Evolutionary conservation across 1,284 basidiomycete genomes (phyloP).

Genomic region (Rhodotorula sp.): DNA sequence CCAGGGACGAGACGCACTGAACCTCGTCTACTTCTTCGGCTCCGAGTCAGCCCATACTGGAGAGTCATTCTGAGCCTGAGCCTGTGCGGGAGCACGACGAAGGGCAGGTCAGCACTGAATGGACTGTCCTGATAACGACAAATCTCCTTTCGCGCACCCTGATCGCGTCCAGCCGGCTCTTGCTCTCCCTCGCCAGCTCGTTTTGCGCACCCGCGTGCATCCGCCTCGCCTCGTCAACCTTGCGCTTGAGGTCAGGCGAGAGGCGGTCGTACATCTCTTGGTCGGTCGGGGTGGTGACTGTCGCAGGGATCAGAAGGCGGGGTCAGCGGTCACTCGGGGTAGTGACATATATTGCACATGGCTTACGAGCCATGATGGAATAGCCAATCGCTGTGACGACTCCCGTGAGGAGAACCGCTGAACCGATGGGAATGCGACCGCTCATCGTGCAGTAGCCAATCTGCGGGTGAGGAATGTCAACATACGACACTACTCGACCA

Average conservation of each 20-base stretch:
- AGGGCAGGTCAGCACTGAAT: neutral
- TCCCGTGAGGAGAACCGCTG: constrained; percentile 25
- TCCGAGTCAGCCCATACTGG: constrained; percentile 25
- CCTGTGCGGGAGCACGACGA: neutral
- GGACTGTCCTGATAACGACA: too few relatives aligned
- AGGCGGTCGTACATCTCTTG: constrained; percentile 37
- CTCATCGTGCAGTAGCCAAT: constrained; percentile 7
- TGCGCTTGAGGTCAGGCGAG: constrained; percentile 34
- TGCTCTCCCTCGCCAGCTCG: constrained; percentile 9
- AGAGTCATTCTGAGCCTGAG: constrained; percentile 10
- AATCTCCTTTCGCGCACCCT: neutral
- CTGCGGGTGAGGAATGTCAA: too few relatives aligned
- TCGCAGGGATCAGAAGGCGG: neutral
- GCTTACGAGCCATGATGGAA: constrained; percentile 35
- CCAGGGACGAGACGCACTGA: neutral
- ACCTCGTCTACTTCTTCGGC: neutral
- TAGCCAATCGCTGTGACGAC: constrained; percentile 31
- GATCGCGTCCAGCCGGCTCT: constrained; percentile 12
- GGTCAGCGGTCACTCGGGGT: neutral
- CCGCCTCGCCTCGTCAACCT: constrained; percentile 29
- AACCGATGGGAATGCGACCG: constrained; percentile 37
- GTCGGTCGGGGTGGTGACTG: constrained; percentile 38
- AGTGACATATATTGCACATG: too few relatives aligned
- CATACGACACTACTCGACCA: too few relatives aligned
- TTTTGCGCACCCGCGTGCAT: constrained; percentile 7